These are phyloP conservation scores for Ganoderma lucidum DNA, from an alignment of 1,284 basidiomycete genomes.

Conservation along the genomic window DNA sequence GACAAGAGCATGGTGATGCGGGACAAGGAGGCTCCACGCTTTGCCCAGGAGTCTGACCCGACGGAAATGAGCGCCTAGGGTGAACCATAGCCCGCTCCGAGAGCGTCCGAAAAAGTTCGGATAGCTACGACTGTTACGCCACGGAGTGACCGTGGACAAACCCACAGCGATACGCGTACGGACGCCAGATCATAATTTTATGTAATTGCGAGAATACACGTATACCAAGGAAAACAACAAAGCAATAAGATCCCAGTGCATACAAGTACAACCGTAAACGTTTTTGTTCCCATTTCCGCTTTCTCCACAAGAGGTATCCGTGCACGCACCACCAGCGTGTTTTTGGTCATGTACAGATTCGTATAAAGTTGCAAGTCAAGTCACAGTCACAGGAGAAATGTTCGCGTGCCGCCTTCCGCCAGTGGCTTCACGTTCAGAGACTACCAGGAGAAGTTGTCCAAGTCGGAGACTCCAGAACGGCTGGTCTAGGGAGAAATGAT, in stretches of 20 bases:
- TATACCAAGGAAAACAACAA: slow-evolving; percentile 7
- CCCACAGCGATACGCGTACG: neutral
- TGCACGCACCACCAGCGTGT: neutral
- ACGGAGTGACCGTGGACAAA: neutral
- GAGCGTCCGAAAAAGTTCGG: neutral
- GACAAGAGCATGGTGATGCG: neutral
- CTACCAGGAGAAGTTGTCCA: neutral
- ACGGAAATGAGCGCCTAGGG: neutral
- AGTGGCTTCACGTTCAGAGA: neutral
- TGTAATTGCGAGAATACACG: neutral
- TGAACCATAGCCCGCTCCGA: neutral
- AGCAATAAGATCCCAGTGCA: neutral
- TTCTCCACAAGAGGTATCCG: neutral
- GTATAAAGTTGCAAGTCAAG: neutral
- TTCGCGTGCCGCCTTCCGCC: neutral
- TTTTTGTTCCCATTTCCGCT: neutral
- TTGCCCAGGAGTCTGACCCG: neutral
- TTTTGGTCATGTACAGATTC: neutral
- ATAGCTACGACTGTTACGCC: too few species aligned
- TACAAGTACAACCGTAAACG: slow-evolving; percentile 13
- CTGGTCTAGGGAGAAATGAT: neutral
- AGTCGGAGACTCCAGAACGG: neutral
- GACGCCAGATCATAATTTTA: neutral
- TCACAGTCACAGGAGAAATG: neutral
- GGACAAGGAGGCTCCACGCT: neutral